Percentiles rank a stretch among this genome's conserved stretches.
Conservation (phyloP, 2,329 filamentous ascomycete genomes). For the Talaromyces sp. region DNA sequence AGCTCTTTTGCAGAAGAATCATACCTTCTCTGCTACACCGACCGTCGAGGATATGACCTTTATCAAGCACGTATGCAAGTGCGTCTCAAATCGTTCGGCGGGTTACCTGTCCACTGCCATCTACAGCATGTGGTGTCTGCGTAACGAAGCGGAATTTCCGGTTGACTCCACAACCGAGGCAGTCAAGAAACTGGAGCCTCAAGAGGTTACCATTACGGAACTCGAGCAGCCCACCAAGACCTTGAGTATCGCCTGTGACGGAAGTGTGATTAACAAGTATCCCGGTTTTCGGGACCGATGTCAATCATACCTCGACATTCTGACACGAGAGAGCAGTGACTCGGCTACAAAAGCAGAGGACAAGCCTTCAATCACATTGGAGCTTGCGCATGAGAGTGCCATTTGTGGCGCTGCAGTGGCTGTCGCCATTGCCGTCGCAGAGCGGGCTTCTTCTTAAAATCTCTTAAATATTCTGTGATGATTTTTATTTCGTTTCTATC, state of each 20-base stretch:
- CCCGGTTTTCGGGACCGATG: constrained; percentile 46
- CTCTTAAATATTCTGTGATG: background rate
- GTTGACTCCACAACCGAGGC: constrained; percentile 16
- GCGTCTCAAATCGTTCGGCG: constrained; percentile 58
- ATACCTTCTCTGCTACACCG: constrained; percentile 47
- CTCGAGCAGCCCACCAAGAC: constrained; percentile 30
- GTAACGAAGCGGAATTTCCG: constrained; percentile 48
- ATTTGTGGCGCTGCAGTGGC: constrained; percentile 48
- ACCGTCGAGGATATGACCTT: constrained; percentile 53
- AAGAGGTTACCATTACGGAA: constrained; percentile 36
- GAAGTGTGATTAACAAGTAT: constrained; percentile 53
- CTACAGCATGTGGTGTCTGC: constrained; percentile 59
- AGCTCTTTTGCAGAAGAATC: constrained; percentile 50
- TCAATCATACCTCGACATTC: constrained; percentile 43
- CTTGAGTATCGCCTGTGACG: constrained; percentile 50
- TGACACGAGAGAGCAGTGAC: constrained; percentile 32
- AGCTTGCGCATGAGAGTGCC: constrained; percentile 43
- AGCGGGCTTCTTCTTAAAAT: constrained; percentile 20
- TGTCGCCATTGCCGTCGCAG: constrained; percentile 42
- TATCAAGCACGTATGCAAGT: constrained; percentile 50
- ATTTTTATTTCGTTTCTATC: constrained; percentile 15
- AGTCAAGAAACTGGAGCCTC: constrained; percentile 22
- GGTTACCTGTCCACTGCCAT: constrained; percentile 62
- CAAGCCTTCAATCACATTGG: constrained; percentile 35
- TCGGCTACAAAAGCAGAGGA: constrained; percentile 15